Conservation (phyloP, 176 grass and related monocot species). For the Metroxylon sagu region DNA sequence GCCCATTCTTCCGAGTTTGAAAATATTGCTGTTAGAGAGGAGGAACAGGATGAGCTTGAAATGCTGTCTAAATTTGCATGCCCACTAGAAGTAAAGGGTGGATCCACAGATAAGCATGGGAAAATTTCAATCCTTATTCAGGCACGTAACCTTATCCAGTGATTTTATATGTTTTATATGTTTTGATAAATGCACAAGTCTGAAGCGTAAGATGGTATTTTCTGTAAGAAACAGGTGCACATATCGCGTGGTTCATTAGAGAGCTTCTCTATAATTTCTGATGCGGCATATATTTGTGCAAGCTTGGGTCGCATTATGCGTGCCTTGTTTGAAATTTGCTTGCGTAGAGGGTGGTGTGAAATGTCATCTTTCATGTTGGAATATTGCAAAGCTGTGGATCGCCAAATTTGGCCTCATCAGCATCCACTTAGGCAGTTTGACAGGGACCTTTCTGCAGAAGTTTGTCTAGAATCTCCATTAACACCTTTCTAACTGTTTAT, state of each 20-base stretch:
- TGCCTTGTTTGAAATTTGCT: conserved; percentile 95
- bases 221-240: conserved; percentile 40
- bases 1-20: conserved; percentile 98
- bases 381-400: conserved; percentile 89
- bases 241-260: conserved; percentile 87
- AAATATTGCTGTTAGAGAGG: conserved; percentile 91
- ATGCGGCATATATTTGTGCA: conserved; percentile 95
- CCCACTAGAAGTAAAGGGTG: conserved; percentile 90
- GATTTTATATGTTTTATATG: too few species aligned
- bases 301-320: conserved; percentile 93
- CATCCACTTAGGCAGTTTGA: conserved; percentile 95
- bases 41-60: conserved; percentile 97
- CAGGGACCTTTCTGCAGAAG: conserved; percentile 64
- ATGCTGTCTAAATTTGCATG: conserved; percentile 52
- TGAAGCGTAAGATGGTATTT: background rate
- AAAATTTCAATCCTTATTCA: conserved; percentile 99
- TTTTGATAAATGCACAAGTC: too few species aligned
- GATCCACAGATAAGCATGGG: conserved; percentile 76
- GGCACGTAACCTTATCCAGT: conserved; percentile 25
- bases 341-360: conserved; percentile 82
- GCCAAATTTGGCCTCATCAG: conserved; percentile 81
- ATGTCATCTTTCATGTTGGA: conserved; percentile 78
- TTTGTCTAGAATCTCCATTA: conserved; percentile 12
- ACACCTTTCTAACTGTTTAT: conserved; percentile 1
- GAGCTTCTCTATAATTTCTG: conserved; percentile 90